Conservation (phyloP, 1,284 basidiomycete genomes). For the Cryptococcus amylolentus region DNA sequence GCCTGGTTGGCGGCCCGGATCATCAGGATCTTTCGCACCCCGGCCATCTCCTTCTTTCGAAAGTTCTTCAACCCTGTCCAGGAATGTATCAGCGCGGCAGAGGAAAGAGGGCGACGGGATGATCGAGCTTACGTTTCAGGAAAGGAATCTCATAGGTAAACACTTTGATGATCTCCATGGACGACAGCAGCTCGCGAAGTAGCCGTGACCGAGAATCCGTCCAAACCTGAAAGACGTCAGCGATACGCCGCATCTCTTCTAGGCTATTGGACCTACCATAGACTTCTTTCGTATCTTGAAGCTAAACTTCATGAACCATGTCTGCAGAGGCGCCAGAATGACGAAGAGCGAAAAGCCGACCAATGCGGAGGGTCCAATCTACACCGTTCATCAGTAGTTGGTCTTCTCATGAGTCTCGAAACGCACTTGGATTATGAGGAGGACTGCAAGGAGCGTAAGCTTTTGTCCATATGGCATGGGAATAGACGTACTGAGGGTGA, state of each 20-base stretch:
- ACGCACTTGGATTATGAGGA: conserved; percentile 59
- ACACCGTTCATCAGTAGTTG: conserved; percentile 25
- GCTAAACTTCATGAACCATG: conserved; percentile 67
- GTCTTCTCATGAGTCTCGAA: too few species aligned
- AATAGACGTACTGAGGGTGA: conserved; percentile 25
- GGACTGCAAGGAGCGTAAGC: conserved; percentile 51
- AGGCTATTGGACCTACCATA: conserved; percentile 76
- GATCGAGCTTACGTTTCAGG: conserved; percentile 52
- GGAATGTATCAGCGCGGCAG: neutral
- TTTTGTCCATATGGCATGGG: neutral
- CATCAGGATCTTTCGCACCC: conserved; percentile 71
- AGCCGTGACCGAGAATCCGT: conserved; percentile 50
- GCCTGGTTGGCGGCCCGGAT: conserved; percentile 50
- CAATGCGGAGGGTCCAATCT: conserved; percentile 53
- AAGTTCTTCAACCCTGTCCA: conserved; percentile 56
- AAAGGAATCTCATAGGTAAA: conserved; percentile 60
- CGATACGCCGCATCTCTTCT: neutral
- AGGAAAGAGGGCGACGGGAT: neutral
- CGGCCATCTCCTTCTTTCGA: conserved; percentile 70
- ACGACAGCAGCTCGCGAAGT: conserved; percentile 63
- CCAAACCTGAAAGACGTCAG: neutral
- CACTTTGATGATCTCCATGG: conserved; percentile 86
- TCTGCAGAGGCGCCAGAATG: conserved; percentile 63
- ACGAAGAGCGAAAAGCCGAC: conserved; percentile 65
- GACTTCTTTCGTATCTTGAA: conserved; percentile 68